Base-by-base conservation (phyloP, 495 filamentous ascomycete species). In the Stereocaulon alpinum region DNA sequence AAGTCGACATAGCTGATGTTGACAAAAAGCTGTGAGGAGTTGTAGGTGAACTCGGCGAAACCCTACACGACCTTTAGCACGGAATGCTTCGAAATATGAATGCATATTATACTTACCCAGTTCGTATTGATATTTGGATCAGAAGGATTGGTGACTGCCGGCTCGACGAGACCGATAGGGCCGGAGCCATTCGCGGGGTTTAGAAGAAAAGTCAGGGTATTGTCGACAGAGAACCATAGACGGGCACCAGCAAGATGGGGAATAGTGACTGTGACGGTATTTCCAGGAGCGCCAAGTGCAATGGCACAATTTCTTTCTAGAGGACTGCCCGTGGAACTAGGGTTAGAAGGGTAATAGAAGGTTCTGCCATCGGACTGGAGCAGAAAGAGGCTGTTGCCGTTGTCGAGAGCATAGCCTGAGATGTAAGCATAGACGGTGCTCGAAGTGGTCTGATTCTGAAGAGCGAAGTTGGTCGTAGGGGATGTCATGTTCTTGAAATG, bases 1-100 rank as follows among this genome's bases (percentile, higher is more conserved):
- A 89, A 89, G 71, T 91, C 87, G 42, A 91, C 87, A 63, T 85
- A 85, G 55, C 75, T 79, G 64, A 89, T 86, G 65, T 91, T 91
- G 52, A 80, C 85, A 66, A 85, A 91, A 4, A 89, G 75, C 70
- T 89, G 81, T 20, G 69, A 57, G 50, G 66, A 66, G 68, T 87
- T 87, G 71, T 78, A 86, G 3, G 87, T 91, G 68, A 89, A 87
- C 67, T 91, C 87, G 70, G 74, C 78, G 65, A 91, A 91, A 34
- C 74, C 77, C 47, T 50, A 9, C 17, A 6, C 14, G 1, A 29
- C 17, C 10, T 5, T 50, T 27, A 50, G 47, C 27, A 10, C 4
- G 4, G 44, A 7, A 27, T 29, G 22, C 24, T 49, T 10, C 24
- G 24, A 24, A 24, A 24, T 24, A 1, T 48, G 45, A 27, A 22